phyloP scores from a whole-genome alignment of 495 filamentous ascomycete species.

The Lophiotrema nucula region DNA sequence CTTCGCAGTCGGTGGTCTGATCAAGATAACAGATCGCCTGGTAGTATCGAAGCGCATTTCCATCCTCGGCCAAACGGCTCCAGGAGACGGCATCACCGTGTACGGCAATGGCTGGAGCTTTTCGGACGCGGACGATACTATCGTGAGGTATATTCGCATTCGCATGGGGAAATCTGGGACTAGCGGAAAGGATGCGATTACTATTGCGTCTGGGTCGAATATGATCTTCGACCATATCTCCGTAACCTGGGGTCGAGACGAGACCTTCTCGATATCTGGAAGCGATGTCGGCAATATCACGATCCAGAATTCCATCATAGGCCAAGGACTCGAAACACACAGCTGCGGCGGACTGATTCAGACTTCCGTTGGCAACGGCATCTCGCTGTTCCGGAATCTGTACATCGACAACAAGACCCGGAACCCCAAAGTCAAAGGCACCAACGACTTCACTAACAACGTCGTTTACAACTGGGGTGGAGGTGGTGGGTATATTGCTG shows the following conservation, averaged over 20 bases:
- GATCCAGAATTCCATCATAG: slow-evolving; percentile 30
- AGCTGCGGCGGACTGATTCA: slow-evolving; percentile 25
- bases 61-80: slow-evolving; percentile 30
- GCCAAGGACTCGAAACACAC: slow-evolving; percentile 23
- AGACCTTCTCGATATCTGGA: slow-evolving; percentile 24
- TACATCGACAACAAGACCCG: slow-evolving; percentile 29
- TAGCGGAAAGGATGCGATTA: slow-evolving; percentile 24
- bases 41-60: slow-evolving; percentile 16
- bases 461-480: slow-evolving; percentile 34
- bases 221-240: slow-evolving; percentile 32
- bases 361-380: slow-evolving; percentile 15
- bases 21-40: slow-evolving; percentile 15
- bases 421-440: slow-evolving; percentile 28
- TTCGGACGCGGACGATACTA: slow-evolving; percentile 12
- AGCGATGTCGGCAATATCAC: slow-evolving; percentile 23
- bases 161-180: slow-evolving; percentile 18
- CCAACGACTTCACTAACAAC: slow-evolving; percentile 26
- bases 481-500: slow-evolving; percentile 27
- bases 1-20: slow-evolving; percentile 23
- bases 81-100: slow-evolving; percentile 24
- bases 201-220: slow-evolving; percentile 15
- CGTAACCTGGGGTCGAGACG: slow-evolving; percentile 24
- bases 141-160: slow-evolving; percentile 9
- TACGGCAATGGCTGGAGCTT: slow-evolving; percentile 25
- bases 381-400: slow-evolving; percentile 24